Conservation (phyloP, 768 basidiomycete genomes). For the Lepiota subincarnata region DNA sequence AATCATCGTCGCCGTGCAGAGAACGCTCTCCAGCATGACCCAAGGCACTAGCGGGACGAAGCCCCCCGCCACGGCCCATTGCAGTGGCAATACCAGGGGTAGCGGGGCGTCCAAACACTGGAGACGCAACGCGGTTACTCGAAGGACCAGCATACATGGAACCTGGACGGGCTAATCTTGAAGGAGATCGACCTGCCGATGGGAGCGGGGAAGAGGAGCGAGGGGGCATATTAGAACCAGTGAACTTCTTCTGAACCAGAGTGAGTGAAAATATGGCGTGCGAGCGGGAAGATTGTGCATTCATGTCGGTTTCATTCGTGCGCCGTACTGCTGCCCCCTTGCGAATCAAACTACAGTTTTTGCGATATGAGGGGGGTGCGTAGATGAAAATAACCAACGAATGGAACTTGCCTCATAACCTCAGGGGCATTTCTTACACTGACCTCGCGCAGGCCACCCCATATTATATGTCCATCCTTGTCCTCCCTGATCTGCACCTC, state of each 20-base stretch:
- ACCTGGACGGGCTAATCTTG: constrained; percentile 78
- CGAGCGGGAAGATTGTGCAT: constrained; percentile 94
- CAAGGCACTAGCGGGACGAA: constrained; percentile 79
- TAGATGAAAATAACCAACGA: background rate
- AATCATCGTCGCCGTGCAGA: constrained; percentile 48
- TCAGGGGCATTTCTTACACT: constrained; percentile 78
- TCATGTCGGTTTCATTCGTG: constrained; percentile 98
- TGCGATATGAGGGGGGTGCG: constrained; percentile 10
- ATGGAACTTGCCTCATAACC: constrained; percentile 81
- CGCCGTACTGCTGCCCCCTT: constrained; percentile 88
- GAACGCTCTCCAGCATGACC: constrained; percentile 58
- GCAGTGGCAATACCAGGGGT: constrained; percentile 79
- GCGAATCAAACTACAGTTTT: constrained; percentile 63
- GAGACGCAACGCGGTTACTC: constrained; percentile 63
- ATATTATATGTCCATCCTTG: constrained; percentile 94
- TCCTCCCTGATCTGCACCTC: constrained; percentile 97
- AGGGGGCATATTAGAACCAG: constrained; percentile 64
- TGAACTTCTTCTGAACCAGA: constrained; percentile 84
- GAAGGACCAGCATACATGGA: constrained; percentile 56
- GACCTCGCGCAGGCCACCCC: constrained; percentile 93
- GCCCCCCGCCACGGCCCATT: constrained; percentile 60
- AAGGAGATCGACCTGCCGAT: constrained; percentile 67
- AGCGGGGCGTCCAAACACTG: constrained; percentile 70
- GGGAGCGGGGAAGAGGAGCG: constrained; percentile 78
- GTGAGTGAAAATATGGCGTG: constrained; percentile 99